A percentile compares a stretch with the other conserved stretches of the same genome.
phyloP scores from a whole-genome alignment of 2,329 filamentous ascomycete species.

The Claviceps arundinis region DNA sequence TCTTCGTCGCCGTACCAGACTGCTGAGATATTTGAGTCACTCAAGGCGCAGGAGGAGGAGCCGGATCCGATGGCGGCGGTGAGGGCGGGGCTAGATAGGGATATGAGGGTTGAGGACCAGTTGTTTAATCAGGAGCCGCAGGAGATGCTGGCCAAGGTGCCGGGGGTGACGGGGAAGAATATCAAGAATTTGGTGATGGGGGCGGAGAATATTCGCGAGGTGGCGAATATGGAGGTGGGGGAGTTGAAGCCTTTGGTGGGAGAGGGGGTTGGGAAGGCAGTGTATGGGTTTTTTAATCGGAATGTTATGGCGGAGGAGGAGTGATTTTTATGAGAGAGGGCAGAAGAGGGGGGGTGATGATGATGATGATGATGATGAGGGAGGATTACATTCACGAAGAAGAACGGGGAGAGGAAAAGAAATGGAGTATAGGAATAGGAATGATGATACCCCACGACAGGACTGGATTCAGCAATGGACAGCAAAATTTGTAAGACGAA shows the following conservation, averaged over 20 bases:
- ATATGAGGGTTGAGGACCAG: conserved; percentile 48
- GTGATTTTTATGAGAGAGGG: background rate
- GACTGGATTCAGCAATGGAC: too few relatives aligned
- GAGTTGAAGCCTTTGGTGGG: conserved; percentile 67
- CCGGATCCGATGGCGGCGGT: conserved; percentile 84
- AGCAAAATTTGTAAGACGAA: background rate
- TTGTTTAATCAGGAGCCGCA: conserved; percentile 75
- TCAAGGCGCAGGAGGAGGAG: conserved; percentile 82
- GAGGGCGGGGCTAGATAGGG: conserved; percentile 54
- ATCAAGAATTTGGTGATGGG: conserved; percentile 59
- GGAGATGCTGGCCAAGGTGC: conserved; percentile 78
- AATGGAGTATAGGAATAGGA: conserved; percentile 5
- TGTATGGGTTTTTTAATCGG: conserved; percentile 67
- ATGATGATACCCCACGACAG: background rate
- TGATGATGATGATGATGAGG: background rate
- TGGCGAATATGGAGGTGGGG: conserved; percentile 72
- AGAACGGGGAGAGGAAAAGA: background rate
- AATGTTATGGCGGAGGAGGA: conserved; percentile 39
- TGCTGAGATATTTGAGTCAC: conserved; percentile 86
- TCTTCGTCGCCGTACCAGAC: conserved; percentile 88
- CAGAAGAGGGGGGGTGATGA: background rate
- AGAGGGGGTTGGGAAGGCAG: conserved; percentile 56
- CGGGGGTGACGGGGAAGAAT: conserved; percentile 71
- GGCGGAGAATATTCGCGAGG: conserved; percentile 62
- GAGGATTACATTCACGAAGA: too few relatives aligned